A percentile compares a stretch with the other conserved stretches of the same genome.
These are phyloP conservation scores for Alternaria sp. DNA, from an alignment of 2,329 filamentous ascomycete genomes.

Conservation along the genomic window DNA sequence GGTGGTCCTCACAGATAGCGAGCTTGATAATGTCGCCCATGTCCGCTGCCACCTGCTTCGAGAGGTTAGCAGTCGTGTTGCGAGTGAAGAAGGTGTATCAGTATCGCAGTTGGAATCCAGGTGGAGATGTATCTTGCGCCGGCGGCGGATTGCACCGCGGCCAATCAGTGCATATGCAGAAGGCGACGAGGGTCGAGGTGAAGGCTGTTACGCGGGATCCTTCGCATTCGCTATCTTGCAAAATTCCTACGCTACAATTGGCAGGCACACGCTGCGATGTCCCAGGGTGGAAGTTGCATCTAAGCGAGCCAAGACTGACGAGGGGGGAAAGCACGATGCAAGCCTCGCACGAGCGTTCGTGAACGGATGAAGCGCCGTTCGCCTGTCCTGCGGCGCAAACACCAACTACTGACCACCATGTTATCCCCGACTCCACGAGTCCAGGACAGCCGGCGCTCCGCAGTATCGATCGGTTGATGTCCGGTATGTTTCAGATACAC, in stretches of 20 bases:
- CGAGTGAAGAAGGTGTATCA: background rate
- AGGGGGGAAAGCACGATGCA: conserved; percentile 2
- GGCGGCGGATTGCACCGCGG: background rate
- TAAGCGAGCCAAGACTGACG: conserved; percentile 18
- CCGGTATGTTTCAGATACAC: conserved; percentile 20
- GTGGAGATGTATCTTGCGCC: background rate
- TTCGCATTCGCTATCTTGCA: background rate
- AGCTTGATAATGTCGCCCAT: background rate
- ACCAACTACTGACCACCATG: conserved; percentile 16
- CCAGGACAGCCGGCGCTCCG: background rate
- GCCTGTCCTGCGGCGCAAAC: conserved; percentile 13
- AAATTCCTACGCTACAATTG: background rate
- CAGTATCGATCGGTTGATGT: conserved; percentile 15
- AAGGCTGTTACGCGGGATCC: background rate
- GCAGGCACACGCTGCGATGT: conserved; percentile 11
- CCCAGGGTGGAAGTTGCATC: conserved; percentile 9
- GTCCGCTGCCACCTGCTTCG: background rate
- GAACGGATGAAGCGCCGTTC: conserved; percentile 16
- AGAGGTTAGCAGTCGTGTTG: conserved; percentile 1
- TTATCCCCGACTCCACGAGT: conserved; percentile 1
- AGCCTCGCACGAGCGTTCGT: conserved; percentile 13
- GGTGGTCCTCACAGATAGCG: background rate
- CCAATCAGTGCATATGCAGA: background rate
- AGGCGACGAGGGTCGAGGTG: background rate
- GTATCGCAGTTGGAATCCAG: background rate